Percentiles rank a stretch among this genome's conserved stretches.
Conservation (phyloP, 495 filamentous ascomycete genomes). For the Talaromyces wortmannii region DNA sequence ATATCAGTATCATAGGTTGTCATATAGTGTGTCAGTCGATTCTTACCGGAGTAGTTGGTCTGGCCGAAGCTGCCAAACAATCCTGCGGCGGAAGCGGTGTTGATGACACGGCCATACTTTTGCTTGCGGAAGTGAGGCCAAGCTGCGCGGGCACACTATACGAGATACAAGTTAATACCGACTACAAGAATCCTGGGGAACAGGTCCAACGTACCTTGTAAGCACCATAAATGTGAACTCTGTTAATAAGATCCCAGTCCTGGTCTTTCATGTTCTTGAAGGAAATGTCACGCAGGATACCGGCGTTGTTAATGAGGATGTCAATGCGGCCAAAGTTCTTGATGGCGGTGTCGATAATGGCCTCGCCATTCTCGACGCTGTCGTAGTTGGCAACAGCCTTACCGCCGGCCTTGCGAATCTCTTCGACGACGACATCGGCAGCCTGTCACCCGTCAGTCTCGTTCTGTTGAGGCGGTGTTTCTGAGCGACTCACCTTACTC, state of each 20-base stretch:
- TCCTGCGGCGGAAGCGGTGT: conserved; percentile 91
- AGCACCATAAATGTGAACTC: conserved; percentile 88
- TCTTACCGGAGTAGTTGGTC: conserved; percentile 81
- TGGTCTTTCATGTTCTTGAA: conserved; percentile 99
- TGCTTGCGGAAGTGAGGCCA: conserved; percentile 99
- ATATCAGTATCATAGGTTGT: conserved; percentile 7
- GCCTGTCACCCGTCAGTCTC: conserved; percentile 43
- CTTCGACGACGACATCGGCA: conserved; percentile 90
- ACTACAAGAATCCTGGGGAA: neutral
- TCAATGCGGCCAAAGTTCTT: conserved; percentile 89
- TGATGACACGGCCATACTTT: conserved; percentile 95
- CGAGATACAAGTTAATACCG: conserved; percentile 3
- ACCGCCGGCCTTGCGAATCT: conserved; percentile 87
- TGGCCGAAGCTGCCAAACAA: conserved; percentile 96
- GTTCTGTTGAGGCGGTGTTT: neutral
- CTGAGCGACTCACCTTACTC: conserved; percentile 54
- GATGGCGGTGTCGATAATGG: conserved; percentile 94
- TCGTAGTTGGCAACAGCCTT: conserved; percentile 98
- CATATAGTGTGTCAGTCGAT: neutral
- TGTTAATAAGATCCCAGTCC: conserved; percentile 94
- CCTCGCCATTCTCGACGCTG: conserved; percentile 90
- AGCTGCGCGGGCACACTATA: conserved; percentile 79
- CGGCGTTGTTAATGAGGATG: conserved; percentile 95
- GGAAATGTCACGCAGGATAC: conserved; percentile 91
- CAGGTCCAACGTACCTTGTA: conserved; percentile 60